Evolutionary conservation across 108 stramenopile species (phyloP), one percentile per base, ranked within the genome.

Genomic region (Nitzschia inconspicua): DNA sequence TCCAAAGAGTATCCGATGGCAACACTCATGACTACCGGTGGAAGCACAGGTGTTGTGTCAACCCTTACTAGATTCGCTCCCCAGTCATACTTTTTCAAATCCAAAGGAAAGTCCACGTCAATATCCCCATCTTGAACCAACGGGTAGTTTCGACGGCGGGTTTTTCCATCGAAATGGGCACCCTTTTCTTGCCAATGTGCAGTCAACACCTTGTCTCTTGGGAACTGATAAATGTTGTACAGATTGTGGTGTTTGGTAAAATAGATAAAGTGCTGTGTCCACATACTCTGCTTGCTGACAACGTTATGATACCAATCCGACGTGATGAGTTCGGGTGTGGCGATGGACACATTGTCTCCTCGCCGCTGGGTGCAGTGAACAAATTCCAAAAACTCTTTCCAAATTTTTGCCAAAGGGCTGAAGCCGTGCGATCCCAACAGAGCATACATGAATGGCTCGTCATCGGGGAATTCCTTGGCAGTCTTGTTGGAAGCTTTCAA

Each of bases 221-320:
- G 19, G 8, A 20, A 47, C 14, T 47, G 16, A 20, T 47, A 47
- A n/a, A 47, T 9, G 16, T 9, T 47, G 14, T 7, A 47, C 19
- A 47, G 18, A 7, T 47, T 47, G 9, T 47, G 46, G 8, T 47
- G 46, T 7, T 47, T 47, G 46, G 14, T n/a, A 16, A 47, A 47
- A 20, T 47, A 47, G 18, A 47, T 47, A 47, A 47, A 47, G 46
- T n/a, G 46, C 46, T 47, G 46, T 47, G 46, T 47, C 46, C 46
- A 47, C 46, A 47, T 47, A 8, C 8, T 8, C 46, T 7, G 9
- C 19, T 20, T 47, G 16, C 18, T 18, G 16, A 20, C 7, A 18
- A n/a, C 9, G 18, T 18, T 18, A n/a, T n/a, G n/a, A 14, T 20
- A 47, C 16, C 16, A 14, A 16, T 18, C 46, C 18, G 46, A 47